Conservation (phyloP, 2,329 filamentous ascomycete species). For the Thyridium curvatum region DNA sequence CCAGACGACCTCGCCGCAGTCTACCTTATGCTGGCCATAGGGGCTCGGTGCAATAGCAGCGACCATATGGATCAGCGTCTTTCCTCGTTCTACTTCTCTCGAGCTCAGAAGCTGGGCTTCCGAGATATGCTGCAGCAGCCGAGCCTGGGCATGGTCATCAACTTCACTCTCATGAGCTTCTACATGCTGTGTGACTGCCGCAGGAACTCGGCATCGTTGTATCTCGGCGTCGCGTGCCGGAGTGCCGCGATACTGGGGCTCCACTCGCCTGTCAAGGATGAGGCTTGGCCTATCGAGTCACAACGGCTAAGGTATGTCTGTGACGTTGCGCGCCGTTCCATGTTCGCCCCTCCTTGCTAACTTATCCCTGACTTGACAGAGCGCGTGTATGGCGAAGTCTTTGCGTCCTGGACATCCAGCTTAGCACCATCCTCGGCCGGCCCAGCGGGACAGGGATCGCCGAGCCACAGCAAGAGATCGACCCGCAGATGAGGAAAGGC, state of each 20-base stretch:
- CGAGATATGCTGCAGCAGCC: constrained; percentile 46
- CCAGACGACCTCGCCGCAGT: not conserved
- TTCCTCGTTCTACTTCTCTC: constrained; percentile 10
- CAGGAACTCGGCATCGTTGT: constrained; percentile 57
- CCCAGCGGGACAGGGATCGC: constrained; percentile 9
- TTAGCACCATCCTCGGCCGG: constrained; percentile 29
- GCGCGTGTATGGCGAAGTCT: constrained; percentile 28
- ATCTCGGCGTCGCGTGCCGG: constrained; percentile 51
- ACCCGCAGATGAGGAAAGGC: too few relatives aligned
- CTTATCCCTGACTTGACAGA: constrained; percentile 8
- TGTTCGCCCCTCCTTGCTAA: too few relatives aligned
- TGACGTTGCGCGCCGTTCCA: too few relatives aligned
- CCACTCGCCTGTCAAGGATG: constrained; percentile 27
- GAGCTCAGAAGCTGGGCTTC: constrained; percentile 29
- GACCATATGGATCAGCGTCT: constrained; percentile 6
- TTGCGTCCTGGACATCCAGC: constrained; percentile 29
- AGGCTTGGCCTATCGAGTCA: constrained; percentile 11
- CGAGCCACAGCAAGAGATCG: too few relatives aligned
- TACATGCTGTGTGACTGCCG: constrained; percentile 54
- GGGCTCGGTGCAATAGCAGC: constrained; percentile 10
- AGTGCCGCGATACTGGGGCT: constrained; percentile 52
- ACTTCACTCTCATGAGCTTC: constrained; percentile 50
- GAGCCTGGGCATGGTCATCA: constrained; percentile 42
- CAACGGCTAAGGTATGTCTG: not conserved
- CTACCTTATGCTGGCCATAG: constrained; percentile 14